Evolutionary conservation across 2,329 filamentous ascomycete genomes (phyloP), one percentile per base, ranked within the genome.

Genomic region (Alternaria rosae): DNA sequence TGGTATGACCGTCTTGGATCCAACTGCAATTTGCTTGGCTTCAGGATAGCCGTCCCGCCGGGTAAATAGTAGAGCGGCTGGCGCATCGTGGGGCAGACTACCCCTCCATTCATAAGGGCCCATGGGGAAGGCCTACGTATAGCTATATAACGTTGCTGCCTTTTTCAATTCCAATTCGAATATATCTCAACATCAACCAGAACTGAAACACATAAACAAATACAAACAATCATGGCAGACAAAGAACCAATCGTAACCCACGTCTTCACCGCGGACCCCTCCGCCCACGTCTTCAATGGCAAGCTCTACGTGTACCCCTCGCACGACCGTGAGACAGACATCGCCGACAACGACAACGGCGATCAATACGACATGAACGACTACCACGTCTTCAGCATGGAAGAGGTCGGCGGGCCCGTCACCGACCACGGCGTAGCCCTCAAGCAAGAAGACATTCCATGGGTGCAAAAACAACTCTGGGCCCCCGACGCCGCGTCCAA

Each of bases 301-400:
- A 89, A 85, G 67, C 80, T 94, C 62, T 94, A 92, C 83, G 87
- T 94, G 80, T 94, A 93, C 82, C 91, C 91, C 20, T 93, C 91
- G 21, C 91, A 94, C 80, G 91, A 94, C 79, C 87, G 90, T 68
- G 89, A 92, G 78, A 92, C 90, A 6, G 86, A 88, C 78, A 91
- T 92, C 77, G 60, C 86, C 59, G 89, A 91, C 83, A 93, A 94
- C 82, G 91, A 93, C 84, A 92, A 93, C 84, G 91, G 91, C 75
- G 91, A 93, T 81, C 91, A 93, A 77, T 93, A 93, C 78, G 91
- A 92, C 82, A 94, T 93, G 91, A 85, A 82, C 58, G 91, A 94
- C 82, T 94, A 94, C 84, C 91, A 93, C 79, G 91, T 94, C 76
- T 89, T 93, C 79, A 89, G 86, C 67, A 81, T 86, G 60, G 85